Evolutionary conservation across 768 basidiomycete genomes (phyloP).

Genomic region (Naganishia friedmannii): DNA sequence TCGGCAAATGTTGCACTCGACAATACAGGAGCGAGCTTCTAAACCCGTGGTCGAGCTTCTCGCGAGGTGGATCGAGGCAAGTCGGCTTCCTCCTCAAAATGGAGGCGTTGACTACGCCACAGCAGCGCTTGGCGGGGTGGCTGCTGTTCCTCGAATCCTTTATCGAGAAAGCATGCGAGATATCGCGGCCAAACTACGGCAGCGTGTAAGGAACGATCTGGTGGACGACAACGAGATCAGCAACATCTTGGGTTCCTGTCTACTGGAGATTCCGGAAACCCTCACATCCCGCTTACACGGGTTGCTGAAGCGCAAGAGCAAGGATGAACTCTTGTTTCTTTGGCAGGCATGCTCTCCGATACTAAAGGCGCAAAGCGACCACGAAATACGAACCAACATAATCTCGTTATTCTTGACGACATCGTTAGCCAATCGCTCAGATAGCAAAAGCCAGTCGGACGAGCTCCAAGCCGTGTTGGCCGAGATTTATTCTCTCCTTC

Average conservation of each 20-base stretch:
- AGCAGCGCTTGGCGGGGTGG: background rate
- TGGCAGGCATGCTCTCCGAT: background rate
- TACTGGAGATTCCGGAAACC: background rate
- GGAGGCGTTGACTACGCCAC: too few relatives aligned
- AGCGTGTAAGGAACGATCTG: background rate
- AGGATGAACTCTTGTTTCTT: background rate
- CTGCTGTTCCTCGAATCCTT: slow-evolving; percentile 9
- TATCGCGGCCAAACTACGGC: background rate
- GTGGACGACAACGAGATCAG: background rate
- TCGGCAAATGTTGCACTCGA: background rate
- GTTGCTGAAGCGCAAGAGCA: background rate
- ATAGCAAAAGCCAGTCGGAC: background rate
- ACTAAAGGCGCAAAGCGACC: background rate
- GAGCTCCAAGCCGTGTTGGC: background rate
- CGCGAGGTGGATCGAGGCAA: slow-evolving; percentile 4
- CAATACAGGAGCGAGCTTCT: background rate
- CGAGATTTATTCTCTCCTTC: slow-evolving; percentile 18
- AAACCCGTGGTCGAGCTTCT: background rate
- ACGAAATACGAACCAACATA: background rate
- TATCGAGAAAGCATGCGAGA: slow-evolving; percentile 6
- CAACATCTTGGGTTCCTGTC: background rate
- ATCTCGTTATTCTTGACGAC: slow-evolving; percentile 1
- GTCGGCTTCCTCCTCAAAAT: background rate
- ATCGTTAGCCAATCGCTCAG: background rate
- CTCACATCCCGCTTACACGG: background rate